Base-by-base conservation (phyloP, 495 filamentous ascomycete genomes). In the Tetracladium marchalianum region DNA sequence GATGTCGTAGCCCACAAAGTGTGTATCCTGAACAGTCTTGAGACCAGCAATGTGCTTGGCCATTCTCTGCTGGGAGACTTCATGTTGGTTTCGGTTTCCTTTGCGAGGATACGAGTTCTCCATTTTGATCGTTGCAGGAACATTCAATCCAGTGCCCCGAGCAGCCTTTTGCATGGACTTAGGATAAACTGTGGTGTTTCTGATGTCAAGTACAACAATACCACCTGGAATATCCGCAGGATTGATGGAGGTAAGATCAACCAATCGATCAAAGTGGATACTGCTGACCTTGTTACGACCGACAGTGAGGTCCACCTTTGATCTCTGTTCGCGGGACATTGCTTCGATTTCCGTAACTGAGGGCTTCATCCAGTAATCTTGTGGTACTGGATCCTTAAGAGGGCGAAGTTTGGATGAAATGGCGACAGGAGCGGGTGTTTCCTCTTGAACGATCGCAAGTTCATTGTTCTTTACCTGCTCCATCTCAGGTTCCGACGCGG, bases 81-180 rank as follows among this genome's bases (percentile, higher is more conserved):
- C 50, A n/a, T 42, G 27, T 19, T 8, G 22, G 18, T 41, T 18
- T 62, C 73, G 75, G 56, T 80, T 79, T 34, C 75, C 69, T 35
- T 77, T 73, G 40, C 90, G 80, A 9, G 92, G 92, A 77, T 84
- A 96, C 2, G 90, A 93, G 55, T 95, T 87, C 60, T 90, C 81
- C 10, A 98, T 75, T 12, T 73, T 75, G 42, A 98, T 85, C 5
- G 78, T 77, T 0, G 92, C 85, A 1, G 89, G 90, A 4, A 95
- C 85, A 54, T 98, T 98, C 49, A 98, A 72, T 6, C 87, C 90
- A 55, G 85, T 84, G 39, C 93, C 93, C 43, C 76, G 70, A 2
- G 80, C 69, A 15, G 92, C 86, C 66, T 96, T 97, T 53, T 77
- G 74, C 0, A 70, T 66, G 31, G 75, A 66, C 32, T 84, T 78